Percentiles rank a stretch among this genome's conserved stretches.
Conservation (phyloP, 257 asterid species). For the Nicotiana paniculata region DNA sequence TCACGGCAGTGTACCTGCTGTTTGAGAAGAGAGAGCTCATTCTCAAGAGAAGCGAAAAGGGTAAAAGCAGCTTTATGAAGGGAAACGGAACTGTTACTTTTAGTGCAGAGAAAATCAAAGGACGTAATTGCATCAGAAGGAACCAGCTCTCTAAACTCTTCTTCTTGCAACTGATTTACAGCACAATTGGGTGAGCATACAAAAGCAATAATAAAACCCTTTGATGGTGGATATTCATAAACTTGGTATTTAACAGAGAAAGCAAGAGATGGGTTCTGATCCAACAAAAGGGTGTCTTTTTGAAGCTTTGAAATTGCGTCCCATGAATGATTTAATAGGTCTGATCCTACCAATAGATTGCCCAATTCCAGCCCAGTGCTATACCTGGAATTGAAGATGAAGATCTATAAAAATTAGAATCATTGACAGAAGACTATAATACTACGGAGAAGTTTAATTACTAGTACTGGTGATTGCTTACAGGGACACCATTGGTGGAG, state of each 20-base stretch:
- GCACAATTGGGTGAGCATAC: constrained; percentile 2
- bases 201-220: constrained; percentile 15
- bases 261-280: neutral
- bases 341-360: constrained; percentile 15
- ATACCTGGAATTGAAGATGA: neutral
- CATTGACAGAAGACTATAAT: neutral
- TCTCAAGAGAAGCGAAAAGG: constrained; percentile 13
- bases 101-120: constrained; percentile 9
- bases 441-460: neutral
- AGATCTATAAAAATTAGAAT: neutral
- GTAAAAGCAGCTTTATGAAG: constrained; percentile 15
- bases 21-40: constrained; percentile 17
- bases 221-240: neutral
- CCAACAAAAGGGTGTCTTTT: neutral
- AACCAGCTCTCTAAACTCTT: neutral
- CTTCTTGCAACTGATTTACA: neutral
- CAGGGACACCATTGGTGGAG: constrained; percentile 2
- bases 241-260: constrained; percentile 6
- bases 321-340: constrained; percentile 20
- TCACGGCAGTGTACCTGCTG: constrained; percentile 10
- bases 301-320: constrained; percentile 15
- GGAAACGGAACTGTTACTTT: constrained; percentile 14
- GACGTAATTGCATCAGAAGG: constrained; percentile 3
- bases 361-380: constrained; percentile 23
- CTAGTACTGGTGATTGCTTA: neutral